Base-by-base conservation (phyloP, 345 rosid species). In the Arabidopsis arenosa region DNA sequence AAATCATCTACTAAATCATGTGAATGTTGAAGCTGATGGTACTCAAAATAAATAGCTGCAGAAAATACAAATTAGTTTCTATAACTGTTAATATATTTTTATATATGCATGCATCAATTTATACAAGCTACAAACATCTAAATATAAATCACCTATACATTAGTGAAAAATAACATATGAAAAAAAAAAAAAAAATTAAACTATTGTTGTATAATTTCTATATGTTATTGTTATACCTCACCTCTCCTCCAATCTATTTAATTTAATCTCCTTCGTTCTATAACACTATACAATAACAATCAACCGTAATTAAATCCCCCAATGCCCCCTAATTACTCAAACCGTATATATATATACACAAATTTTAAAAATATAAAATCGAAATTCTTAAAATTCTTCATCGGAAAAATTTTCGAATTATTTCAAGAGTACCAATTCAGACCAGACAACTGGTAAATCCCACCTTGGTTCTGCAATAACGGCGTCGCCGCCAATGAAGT, bases 381-480 rank as follows among this genome's bases (percentile, higher is more conserved):
- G 41, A n/a, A n/a, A 3, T 1, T 15, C 26, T 23, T 23, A 23
- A 23, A 28, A 28, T 28, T 28, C 32, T 28, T 28, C 32, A 28
- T 28, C 32, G 32, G 4, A 28, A 28, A 28, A 28, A 28, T 28
- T 28, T 3, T 28, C 26, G 26, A 23, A 23, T 23, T 23, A 23
- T 28, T 58, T 18, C 52, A 90, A 57, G 92, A 64, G 77, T 81
- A 88, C 97, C 98, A 91, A 80, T 89, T 93, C 72, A 91, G 73
- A 60, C 93, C 93, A 5, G 89, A 48, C 49, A 86, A 75, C 65
- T 89, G 94, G 68, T 81, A 86, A 18, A 87, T 66, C 58, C 90
- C 95, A 75, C 63, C 43, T 75, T 75, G 79, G 39, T 62, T 75
- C 41, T 63, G 80, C 70, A 76, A 62, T 54, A 63, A 36, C 45